phyloP scores from a whole-genome alignment of 2,329 filamentous ascomycete genomes.

The Thermomyces lanuginosus region DNA sequence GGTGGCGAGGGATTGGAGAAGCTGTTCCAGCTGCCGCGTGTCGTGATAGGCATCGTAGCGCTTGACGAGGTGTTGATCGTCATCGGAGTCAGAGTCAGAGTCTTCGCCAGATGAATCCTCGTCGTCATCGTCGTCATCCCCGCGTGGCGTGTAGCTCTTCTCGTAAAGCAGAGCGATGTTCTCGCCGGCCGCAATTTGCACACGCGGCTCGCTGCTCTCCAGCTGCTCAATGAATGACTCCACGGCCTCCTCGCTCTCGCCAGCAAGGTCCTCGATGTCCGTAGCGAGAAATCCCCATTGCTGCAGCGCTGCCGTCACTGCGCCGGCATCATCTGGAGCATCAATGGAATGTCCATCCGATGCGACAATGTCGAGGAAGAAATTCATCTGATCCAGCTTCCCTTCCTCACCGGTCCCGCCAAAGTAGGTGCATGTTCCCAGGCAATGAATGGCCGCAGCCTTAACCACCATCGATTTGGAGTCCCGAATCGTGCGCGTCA shows the following conservation, averaged over 20 bases:
- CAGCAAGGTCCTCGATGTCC: conserved; percentile 57
- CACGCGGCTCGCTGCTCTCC: conserved; percentile 52
- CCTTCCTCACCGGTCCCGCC: conserved; percentile 55
- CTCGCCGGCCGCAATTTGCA: conserved; percentile 62
- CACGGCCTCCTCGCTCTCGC: conserved; percentile 53
- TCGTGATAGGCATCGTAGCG: conserved; percentile 53
- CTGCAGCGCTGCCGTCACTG: conserved; percentile 59
- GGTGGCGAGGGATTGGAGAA: conserved; percentile 43
- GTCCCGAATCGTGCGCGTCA: conserved; percentile 51
- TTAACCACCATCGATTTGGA: conserved; percentile 50
- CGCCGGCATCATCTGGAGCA: conserved; percentile 51
- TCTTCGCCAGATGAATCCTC: conserved; percentile 25
- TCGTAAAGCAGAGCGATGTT: conserved; percentile 76
- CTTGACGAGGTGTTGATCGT: conserved; percentile 33
- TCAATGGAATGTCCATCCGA: conserved; percentile 60
- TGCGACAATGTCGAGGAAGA: conserved; percentile 59
- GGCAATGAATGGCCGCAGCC: conserved; percentile 53
- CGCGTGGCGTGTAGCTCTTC: conserved; percentile 44
- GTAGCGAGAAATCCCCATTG: conserved; percentile 71
- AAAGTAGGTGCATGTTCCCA: conserved; percentile 57
- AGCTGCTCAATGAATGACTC: conserved; percentile 77
- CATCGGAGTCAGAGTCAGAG: conserved; percentile 26
- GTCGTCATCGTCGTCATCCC: conserved; percentile 41
- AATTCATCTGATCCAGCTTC: conserved; percentile 55
- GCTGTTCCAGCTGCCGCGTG: conserved; percentile 43